Percentiles rank a stretch among this genome's conserved stretches.
Evolutionary conservation across 495 filamentous ascomycete genomes (phyloP).

Genomic region (Talaromyces ruber): DNA sequence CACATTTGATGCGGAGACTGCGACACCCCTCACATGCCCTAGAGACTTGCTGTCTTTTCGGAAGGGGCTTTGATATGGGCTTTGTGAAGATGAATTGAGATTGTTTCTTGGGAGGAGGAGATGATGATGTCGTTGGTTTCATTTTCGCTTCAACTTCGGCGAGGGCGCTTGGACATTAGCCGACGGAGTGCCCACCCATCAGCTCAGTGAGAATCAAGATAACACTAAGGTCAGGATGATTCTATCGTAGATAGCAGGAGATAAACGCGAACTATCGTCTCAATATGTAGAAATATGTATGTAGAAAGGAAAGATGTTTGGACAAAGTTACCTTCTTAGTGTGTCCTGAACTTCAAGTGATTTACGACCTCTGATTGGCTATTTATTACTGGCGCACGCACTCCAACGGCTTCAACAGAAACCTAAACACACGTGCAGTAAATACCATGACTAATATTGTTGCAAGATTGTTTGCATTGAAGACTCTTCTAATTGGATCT

Average conservation of each 20-base stretch:
- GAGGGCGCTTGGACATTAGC: neutral
- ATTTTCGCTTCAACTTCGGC: neutral
- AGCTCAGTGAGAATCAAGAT: neutral
- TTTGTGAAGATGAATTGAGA: neutral
- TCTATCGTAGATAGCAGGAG: neutral
- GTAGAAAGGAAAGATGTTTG: neutral
- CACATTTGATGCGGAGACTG: slow-evolving; percentile 35
- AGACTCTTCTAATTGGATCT: too few relatives aligned
- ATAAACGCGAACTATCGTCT: neutral
- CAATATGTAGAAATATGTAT: neutral
- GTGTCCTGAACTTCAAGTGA: neutral
- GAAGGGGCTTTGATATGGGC: neutral
- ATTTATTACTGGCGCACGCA: too few relatives aligned
- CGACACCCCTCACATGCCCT: slow-evolving; percentile 41
- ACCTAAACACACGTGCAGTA: too few relatives aligned
- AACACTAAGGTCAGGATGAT: neutral
- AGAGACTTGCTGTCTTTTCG: slow-evolving; percentile 27
- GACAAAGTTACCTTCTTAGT: neutral
- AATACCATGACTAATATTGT: too few relatives aligned
- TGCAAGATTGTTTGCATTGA: too few relatives aligned
- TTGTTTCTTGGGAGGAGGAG: neutral
- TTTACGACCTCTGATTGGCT: neutral
- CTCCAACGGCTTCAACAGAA: too few relatives aligned
- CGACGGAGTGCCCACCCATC: neutral
- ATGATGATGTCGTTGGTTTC: neutral